Percentiles rank a stretch among this genome's conserved stretches.
Evolutionary conservation across 768 basidiomycete genomes (phyloP).

Genomic region (Lactarius sp.): DNA sequence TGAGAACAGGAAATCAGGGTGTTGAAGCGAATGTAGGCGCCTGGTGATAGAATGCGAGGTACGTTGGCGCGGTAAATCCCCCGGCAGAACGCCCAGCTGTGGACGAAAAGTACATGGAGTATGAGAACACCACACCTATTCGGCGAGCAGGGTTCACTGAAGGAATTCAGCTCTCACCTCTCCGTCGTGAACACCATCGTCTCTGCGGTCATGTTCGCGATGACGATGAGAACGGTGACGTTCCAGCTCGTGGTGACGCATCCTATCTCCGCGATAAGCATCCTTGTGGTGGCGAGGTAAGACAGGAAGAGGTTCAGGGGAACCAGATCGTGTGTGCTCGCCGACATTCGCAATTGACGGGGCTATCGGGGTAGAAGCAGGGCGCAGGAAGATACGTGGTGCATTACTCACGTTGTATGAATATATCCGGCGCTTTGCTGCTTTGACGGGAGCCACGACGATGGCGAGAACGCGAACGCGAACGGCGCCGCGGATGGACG

Average conservation of each 20-base stretch:
- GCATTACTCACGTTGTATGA: constrained; percentile 13
- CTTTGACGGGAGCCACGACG: constrained; percentile 15
- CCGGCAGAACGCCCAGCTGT: neutral
- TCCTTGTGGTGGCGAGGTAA: constrained; percentile 12
- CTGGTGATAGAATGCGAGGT: neutral
- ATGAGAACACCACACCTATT: constrained; percentile 1
- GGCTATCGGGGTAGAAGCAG: constrained; percentile 6
- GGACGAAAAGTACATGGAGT: neutral
- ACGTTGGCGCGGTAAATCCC: neutral
- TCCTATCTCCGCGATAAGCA: constrained; percentile 8
- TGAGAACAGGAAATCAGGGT: constrained; percentile 36
- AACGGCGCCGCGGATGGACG: neutral
- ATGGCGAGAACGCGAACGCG: constrained; percentile 9
- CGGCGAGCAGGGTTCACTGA: neutral
- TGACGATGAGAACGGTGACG: constrained; percentile 17
- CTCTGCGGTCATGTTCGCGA: constrained; percentile 6
- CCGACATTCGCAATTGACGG: constrained; percentile 13
- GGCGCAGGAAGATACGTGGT: neutral
- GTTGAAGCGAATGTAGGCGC: constrained; percentile 3
- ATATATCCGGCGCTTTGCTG: constrained; percentile 20
- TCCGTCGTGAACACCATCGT: constrained; percentile 1
- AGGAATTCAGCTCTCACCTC: constrained; percentile 9
- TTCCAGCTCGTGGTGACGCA: neutral
- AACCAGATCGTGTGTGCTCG: constrained; percentile 8
- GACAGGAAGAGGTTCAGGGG: constrained; percentile 20